A percentile compares a stretch with the other conserved stretches of the same genome.
phyloP scores from a whole-genome alignment of 108 stramenopile genomes.

The Skeletonema potamos region DNA sequence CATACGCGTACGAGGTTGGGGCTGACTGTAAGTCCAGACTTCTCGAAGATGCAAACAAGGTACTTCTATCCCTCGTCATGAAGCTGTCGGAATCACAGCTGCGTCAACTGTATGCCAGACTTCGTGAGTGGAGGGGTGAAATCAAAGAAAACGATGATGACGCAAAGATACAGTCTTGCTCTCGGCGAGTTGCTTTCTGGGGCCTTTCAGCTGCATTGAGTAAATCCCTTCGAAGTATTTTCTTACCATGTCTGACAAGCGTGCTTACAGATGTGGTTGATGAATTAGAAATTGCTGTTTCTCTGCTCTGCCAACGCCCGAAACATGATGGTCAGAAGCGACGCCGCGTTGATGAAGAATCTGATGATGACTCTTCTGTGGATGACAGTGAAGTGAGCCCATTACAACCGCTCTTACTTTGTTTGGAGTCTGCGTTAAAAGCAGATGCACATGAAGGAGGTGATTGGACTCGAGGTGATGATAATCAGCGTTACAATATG shows the following conservation, averaged over 20 bases:
- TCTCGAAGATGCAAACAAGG: constrained; percentile 49
- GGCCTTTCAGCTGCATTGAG: constrained; percentile 63
- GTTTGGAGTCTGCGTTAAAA: constrained; percentile 69
- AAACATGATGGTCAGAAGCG: constrained; percentile 40
- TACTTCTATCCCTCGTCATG: constrained; percentile 71
- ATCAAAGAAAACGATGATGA: constrained; percentile 31
- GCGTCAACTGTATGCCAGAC: constrained; percentile 67
- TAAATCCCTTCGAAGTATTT: constrained; percentile 67
- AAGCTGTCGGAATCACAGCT: constrained; percentile 86
- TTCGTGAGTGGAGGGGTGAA: constrained; percentile 79
- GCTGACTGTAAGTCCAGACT: constrained; percentile 15
- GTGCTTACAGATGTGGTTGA: constrained; percentile 69
- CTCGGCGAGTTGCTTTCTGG: constrained; percentile 72
- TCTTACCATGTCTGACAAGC: constrained; percentile 77
- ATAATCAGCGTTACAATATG: constrained; percentile 63
- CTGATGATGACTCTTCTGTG: neutral
- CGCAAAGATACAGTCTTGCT: neutral
- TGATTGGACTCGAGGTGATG: constrained; percentile 80
- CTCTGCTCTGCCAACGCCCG: constrained; percentile 26
- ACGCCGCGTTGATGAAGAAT: constrained; percentile 29
- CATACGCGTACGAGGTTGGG: constrained; percentile 47
- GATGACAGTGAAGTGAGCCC: constrained; percentile 20
- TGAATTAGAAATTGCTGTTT: constrained; percentile 64
- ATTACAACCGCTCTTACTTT: constrained; percentile 67
- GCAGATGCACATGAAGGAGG: constrained; percentile 89